These are phyloP conservation scores for Colletotrichum sp. DNA, from an alignment of 2,329 filamentous ascomycete species.

Conservation along the genomic window DNA sequence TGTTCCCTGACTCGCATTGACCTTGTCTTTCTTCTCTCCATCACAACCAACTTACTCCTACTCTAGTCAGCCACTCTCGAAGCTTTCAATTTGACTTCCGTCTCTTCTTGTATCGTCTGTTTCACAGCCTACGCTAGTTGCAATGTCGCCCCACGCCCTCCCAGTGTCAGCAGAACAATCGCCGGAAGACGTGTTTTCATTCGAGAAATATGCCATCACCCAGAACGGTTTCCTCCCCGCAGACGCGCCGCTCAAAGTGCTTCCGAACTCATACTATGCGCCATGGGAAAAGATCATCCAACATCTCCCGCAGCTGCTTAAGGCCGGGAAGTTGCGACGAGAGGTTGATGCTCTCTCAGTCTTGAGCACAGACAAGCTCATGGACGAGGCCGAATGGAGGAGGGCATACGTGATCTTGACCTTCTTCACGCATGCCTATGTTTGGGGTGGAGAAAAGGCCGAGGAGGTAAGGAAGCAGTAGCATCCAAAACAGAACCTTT, in stretches of 20 bases:
- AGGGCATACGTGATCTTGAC: constrained; percentile 80
- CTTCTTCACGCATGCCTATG: constrained; percentile 84
- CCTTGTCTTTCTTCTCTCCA: background rate
- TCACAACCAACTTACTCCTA: background rate
- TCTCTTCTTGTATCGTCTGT: background rate
- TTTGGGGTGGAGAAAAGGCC: constrained; percentile 84
- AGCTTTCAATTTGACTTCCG: background rate
- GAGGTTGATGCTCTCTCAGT: constrained; percentile 71
- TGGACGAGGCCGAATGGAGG: constrained; percentile 75
- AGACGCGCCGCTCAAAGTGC: constrained; percentile 65
- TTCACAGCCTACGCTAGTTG: background rate
- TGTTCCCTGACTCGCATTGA: background rate
- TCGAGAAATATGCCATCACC: constrained; percentile 43
- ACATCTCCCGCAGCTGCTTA: constrained; percentile 71
- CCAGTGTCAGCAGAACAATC: constrained; percentile 12
- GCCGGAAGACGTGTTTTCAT: constrained; percentile 14
- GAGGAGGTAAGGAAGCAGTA: constrained; percentile 62
- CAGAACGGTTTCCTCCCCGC: constrained; percentile 80
- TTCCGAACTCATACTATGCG: constrained; percentile 76
- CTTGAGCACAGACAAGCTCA: constrained; percentile 69
- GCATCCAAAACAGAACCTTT: background rate
- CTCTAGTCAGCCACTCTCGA: background rate
- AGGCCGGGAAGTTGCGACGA: constrained; percentile 66
- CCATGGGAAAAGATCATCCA: constrained; percentile 78
- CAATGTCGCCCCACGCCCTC: constrained; percentile 50